These are phyloP conservation scores for Maudiozyma saulgeensis DNA, from an alignment of 805 yeast genomes.

Conservation along the genomic window DNA sequence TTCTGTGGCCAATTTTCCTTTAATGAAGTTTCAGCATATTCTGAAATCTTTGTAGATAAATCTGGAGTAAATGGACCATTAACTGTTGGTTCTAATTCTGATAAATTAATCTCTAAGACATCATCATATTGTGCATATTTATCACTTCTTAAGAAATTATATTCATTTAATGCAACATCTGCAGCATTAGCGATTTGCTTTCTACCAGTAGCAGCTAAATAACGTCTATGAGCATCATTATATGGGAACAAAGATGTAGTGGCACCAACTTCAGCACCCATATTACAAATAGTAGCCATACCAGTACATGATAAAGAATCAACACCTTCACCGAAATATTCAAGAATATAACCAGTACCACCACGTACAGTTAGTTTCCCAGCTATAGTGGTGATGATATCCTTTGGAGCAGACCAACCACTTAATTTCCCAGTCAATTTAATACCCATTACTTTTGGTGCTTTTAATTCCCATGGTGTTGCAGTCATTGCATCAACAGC, in stretches of 20 bases:
- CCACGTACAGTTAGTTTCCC: conserved; percentile 93
- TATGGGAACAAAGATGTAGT: conserved; percentile 97
- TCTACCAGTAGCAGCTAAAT: conserved; percentile 77
- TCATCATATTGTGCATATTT: conserved; percentile 85
- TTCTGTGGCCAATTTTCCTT: conserved; percentile 77
- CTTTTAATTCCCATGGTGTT: conserved; percentile 97
- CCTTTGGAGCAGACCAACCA: conserved; percentile 98
- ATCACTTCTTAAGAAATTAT: conserved; percentile 70
- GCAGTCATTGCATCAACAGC: conserved; percentile 97
- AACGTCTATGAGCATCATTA: conserved; percentile 69
- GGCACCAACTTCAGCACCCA: conserved; percentile 99
- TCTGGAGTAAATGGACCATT: conserved; percentile 99
- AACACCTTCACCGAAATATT: conserved; percentile 95
- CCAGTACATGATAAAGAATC: conserved; percentile 87
- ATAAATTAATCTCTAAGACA: conserved; percentile 80
- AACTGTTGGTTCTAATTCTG: conserved; percentile 83
- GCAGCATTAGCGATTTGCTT: conserved; percentile 77
- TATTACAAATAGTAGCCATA: conserved; percentile 98
- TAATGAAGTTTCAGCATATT: conserved; percentile 62
- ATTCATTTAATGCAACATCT: conserved; percentile 43
- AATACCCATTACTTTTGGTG: conserved; percentile 91
- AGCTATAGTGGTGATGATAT: conserved; percentile 85
- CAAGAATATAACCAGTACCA: conserved; percentile 94
- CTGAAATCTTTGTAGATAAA: conserved; percentile 83
- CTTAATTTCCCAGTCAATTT: conserved; percentile 78